Evolutionary conservation across 2,329 filamentous ascomycete genomes (phyloP), one percentile per base, ranked within the genome.

Genomic region (Epichloe brachyelytri): DNA sequence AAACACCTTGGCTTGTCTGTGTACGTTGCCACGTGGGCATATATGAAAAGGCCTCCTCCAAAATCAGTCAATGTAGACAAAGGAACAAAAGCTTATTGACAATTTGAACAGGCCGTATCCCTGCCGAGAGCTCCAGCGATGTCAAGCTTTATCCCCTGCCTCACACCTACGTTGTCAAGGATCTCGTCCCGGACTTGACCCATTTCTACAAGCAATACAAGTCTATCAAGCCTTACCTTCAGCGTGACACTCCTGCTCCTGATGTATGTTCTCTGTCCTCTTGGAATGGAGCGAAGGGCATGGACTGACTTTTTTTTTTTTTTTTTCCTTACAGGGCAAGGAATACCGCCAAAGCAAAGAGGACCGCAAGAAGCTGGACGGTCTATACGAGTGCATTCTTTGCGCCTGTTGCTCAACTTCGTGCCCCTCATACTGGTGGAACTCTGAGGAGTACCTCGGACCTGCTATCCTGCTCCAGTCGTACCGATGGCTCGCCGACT

Each of bases 151-250:
- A 98, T 76, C 93, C 93, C 55, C 80, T 98, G 60, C 93, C 93
- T 62, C 93, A 98, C 75, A 96, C 90, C 71, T 98, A 96, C 73
- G 88, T 98, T 61, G 90, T 98, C 74, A 98, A 97, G 82, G 93
- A 98, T 69, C 82, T 98, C 56, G 93, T 98, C 36, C 91, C 93
- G 53, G 93, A 98, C 68, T 76, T 98, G 75, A 98, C 93, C 56
- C 86, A 93, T 65, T 97, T 98, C 76, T 98, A 98, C 82, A 97
- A 97, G 80, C 93, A 98, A 78, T 98, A 98, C 82, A 95, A 96
- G 75, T 96, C 90, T 15, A 96, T 98, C 74, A 95, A 97, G 83
- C 93, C 93, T 43, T 98, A 95, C 70, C 83, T 98, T 50, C 93
- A 97, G 76, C 82, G 89, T 65, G 85, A 90, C 57, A 93, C 88